Conservation (phyloP, 345 rosid species). For the Lagerstroemia speciosa region DNA sequence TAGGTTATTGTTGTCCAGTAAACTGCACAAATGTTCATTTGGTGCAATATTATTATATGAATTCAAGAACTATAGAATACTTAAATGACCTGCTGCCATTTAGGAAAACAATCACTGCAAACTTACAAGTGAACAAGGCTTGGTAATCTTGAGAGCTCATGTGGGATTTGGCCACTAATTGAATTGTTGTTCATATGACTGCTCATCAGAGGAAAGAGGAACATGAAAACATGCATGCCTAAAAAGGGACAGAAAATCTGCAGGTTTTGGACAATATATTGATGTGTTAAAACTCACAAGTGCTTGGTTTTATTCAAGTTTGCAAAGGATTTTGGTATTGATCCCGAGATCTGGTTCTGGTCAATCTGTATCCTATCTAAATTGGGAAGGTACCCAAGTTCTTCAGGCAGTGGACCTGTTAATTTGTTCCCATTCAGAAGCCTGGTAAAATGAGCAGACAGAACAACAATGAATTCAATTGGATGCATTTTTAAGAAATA, state of each 20-base stretch:
- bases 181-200: slow-evolving; percentile 99
- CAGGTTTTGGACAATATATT: slow-evolving; percentile 3
- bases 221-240: slow-evolving; percentile 1
- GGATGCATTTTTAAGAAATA: background rate
- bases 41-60: background rate
- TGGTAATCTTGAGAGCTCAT: slow-evolving; percentile 70
- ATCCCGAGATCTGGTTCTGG: slow-evolving; percentile 77
- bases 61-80: background rate
- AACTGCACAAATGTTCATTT: slow-evolving; percentile 34
- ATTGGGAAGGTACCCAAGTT: slow-evolving; percentile 78
- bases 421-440: slow-evolving; percentile 82
- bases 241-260: background rate
- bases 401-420: slow-evolving; percentile 72
- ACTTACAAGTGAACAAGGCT: slow-evolving; percentile 92
- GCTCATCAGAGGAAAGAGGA: slow-evolving; percentile 22
- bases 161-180: slow-evolving; percentile 83
- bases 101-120: slow-evolving; percentile 12
- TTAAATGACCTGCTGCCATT: background rate
- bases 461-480: background rate
- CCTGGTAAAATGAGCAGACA: slow-evolving; percentile 32
- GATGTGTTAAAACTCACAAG: slow-evolving; percentile 64
- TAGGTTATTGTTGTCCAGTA: slow-evolving; percentile 86
- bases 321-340: slow-evolving; percentile 72
- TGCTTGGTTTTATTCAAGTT: slow-evolving; percentile 75
- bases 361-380: slow-evolving; percentile 95